phyloP scores from a whole-genome alignment of 768 basidiomycete species.

The Piloderma croceum region DNA sequence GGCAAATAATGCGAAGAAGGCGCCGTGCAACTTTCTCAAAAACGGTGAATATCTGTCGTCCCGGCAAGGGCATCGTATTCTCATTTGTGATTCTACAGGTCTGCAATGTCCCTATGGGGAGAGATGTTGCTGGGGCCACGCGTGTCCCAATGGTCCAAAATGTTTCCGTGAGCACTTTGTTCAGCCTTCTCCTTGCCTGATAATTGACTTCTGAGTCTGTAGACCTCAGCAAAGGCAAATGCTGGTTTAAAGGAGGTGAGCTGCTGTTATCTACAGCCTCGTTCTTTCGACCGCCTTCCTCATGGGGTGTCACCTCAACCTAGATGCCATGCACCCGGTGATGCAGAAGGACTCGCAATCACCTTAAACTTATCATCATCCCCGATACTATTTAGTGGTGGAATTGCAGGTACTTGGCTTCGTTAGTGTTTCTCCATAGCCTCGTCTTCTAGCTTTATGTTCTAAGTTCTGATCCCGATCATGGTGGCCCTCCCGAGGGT shows the following conservation, averaged over 20 bases:
- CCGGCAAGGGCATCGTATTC: not conserved
- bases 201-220: conserved; percentile 26
- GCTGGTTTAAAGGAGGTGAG: conserved; percentile 79
- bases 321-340: too few species aligned
- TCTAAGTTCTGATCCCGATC: too few species aligned
- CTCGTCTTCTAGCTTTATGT: too few species aligned
- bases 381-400: too few species aligned
- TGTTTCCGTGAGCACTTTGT: conserved; percentile 47
- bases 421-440: too few species aligned
- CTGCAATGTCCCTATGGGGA: conserved; percentile 71
- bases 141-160: conserved; percentile 72
- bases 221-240: conserved; percentile 73
- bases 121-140: conserved; percentile 78
- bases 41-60: conserved; percentile 43
- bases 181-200: conserved; percentile 16
- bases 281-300: not conserved
- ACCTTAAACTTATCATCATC: too few species aligned
- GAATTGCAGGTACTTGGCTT: too few species aligned
- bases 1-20: conserved; percentile 75
- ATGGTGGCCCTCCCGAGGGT: too few species aligned
- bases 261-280: conserved; percentile 4
- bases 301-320: too few species aligned
- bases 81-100: conserved; percentile 34
- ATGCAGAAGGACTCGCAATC: too few species aligned
- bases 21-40: conserved; percentile 80